Conservation (phyloP, 78 protist species). For the Dictyostelium capitatum region DNA sequence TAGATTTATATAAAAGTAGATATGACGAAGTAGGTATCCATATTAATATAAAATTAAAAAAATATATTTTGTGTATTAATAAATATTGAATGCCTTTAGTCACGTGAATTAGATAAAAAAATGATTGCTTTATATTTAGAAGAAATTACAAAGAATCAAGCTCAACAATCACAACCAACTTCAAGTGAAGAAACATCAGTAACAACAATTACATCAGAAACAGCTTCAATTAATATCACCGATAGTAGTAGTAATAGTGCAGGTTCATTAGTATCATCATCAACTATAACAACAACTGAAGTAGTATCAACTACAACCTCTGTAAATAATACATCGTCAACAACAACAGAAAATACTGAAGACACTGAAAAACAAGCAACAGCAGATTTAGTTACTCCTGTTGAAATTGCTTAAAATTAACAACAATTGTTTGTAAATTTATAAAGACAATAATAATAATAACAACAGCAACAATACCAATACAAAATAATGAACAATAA, state of each 20-base stretch:
- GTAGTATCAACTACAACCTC: too few species aligned
- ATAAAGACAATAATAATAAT: too few species aligned
- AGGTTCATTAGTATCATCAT: background rate
- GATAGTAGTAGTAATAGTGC: background rate
- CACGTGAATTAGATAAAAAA: constrained; percentile 37
- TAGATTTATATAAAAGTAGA: constrained; percentile 50
- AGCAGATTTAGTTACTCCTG: too few species aligned
- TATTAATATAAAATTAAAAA: background rate
- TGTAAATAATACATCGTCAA: background rate
- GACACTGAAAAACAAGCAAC: background rate
- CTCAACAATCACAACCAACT: background rate
- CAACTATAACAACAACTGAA: background rate
- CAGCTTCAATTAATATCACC: constrained; percentile 3
- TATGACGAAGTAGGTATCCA: constrained; percentile 36
- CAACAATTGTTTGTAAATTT: too few species aligned
- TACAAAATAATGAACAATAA: too few species aligned
- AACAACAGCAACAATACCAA: too few species aligned
- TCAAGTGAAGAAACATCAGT: background rate
- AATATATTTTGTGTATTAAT: background rate
- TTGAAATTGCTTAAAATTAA: too few species aligned
- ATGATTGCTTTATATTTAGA: constrained; percentile 39
- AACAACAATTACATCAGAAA: background rate
- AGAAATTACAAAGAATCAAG: background rate
- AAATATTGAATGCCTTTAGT: background rate
- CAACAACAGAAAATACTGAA: background rate